Conservation (phyloP, 2,329 filamentous ascomycete species). For the Beauveria bassiana region DNA sequence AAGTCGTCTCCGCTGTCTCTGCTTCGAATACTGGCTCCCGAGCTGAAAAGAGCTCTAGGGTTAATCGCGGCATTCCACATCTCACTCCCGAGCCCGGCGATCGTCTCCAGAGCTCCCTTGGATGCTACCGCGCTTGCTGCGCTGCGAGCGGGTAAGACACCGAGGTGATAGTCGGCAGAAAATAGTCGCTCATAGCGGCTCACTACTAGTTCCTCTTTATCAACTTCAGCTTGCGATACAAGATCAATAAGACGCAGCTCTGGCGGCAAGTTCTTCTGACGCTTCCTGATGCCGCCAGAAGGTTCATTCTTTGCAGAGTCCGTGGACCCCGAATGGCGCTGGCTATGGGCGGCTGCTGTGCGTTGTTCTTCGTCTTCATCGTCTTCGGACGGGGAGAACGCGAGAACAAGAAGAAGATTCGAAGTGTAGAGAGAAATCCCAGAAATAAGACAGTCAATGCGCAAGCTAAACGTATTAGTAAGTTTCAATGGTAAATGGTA, state of each 20-base stretch:
- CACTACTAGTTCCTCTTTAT: constrained; percentile 78
- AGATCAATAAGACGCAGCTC: constrained; percentile 90
- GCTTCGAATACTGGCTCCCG: constrained; percentile 67
- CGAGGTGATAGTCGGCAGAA: constrained; percentile 86
- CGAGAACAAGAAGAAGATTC: constrained; percentile 81
- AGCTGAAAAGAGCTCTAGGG: constrained; percentile 79
- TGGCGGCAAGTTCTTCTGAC: constrained; percentile 73
- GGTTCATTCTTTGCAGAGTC: constrained; percentile 49
- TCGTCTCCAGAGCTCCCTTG: constrained; percentile 66
- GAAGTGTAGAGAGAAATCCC: constrained; percentile 95
- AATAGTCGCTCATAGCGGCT: constrained; percentile 81
- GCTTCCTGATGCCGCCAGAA: constrained; percentile 57
- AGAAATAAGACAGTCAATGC: constrained; percentile 96
- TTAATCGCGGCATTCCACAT: constrained; percentile 90
- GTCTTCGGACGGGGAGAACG: constrained; percentile 71
- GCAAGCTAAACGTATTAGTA: constrained; percentile 53
- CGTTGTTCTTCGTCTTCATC: constrained; percentile 27
- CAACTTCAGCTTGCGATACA: constrained; percentile 74
- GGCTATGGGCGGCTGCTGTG: constrained; percentile 30
- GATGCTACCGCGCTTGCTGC: constrained; percentile 58
- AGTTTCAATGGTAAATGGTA: neutral
- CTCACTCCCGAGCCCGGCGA: constrained; percentile 64
- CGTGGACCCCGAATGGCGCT: constrained; percentile 30
- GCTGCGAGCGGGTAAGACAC: constrained; percentile 66
- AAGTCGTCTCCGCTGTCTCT: constrained; percentile 51